These are phyloP conservation scores for Metschnikowia orientalis DNA, from an alignment of 805 yeast genomes.

Conservation along the genomic window DNA sequence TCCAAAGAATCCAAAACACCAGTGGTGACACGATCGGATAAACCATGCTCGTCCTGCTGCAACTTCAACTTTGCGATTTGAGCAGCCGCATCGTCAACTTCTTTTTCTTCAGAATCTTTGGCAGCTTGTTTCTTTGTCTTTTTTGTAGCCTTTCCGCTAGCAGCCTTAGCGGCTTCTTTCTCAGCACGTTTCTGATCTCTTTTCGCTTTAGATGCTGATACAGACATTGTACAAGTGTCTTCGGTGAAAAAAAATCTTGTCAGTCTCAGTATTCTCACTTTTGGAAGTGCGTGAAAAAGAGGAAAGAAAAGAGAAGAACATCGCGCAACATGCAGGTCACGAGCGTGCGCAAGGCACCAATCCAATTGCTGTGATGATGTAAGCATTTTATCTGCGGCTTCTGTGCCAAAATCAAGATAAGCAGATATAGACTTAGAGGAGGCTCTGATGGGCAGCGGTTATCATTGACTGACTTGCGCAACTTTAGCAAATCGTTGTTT, in stretches of 20 bases:
- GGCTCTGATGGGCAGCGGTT: no score
- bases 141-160: constrained; percentile 72
- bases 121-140: constrained; percentile 55
- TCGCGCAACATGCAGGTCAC: no score
- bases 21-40: constrained; percentile 95
- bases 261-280: not conserved
- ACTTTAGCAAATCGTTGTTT: no score
- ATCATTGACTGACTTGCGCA: no score
- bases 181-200: constrained; percentile 93
- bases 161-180: constrained; percentile 43
- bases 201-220: constrained; percentile 94
- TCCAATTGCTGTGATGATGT: no score
- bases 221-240: constrained; percentile 32
- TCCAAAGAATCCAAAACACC: constrained; percentile 89
- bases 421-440: no score
- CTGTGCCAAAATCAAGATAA: no score
- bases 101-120: constrained; percentile 48
- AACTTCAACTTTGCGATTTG: constrained; percentile 82
- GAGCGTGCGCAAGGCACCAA: no score
- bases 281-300: not conserved
- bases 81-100: constrained; percentile 59
- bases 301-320: constrained; percentile 1
- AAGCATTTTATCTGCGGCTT: no score
- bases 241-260: not conserved
- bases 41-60: constrained; percentile 90